Evolutionary conservation across 2,329 filamentous ascomycete genomes (phyloP).

Genomic region (Hirsutella rhossiliensis): DNA sequence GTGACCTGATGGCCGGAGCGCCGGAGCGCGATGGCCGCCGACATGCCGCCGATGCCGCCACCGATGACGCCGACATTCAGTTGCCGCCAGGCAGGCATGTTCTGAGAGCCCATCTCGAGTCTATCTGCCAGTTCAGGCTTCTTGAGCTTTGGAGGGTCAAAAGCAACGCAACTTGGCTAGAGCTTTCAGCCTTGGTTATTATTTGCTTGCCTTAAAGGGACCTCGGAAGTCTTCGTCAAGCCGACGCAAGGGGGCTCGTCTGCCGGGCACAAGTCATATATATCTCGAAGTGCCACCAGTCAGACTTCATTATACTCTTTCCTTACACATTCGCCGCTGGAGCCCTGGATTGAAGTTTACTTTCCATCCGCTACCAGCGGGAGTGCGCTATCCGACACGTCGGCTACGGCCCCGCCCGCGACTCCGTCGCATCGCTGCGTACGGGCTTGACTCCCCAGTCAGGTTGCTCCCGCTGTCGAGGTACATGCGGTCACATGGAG

Average conservation of each 20-base stretch:
- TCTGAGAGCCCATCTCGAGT: conserved; percentile 13
- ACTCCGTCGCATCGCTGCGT: not conserved
- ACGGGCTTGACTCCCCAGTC: too few relatives aligned
- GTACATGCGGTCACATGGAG: too few relatives aligned
- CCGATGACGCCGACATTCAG: conserved; percentile 33
- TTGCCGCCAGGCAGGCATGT: conserved; percentile 24
- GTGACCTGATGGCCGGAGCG: conserved; percentile 37
- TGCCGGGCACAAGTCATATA: too few relatives aligned
- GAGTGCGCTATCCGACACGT: conserved; percentile 1
- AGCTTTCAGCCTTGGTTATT: too few relatives aligned
- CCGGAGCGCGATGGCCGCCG: conserved; percentile 31
- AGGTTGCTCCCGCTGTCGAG: too few relatives aligned
- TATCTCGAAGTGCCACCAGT: too few relatives aligned
- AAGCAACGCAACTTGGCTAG: not conserved
- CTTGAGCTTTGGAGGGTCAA: not conserved
- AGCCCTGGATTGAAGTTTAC: too few relatives aligned
- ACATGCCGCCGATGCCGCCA: conserved; percentile 36
- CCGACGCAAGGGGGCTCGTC: too few relatives aligned
- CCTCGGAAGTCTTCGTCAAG: too few relatives aligned
- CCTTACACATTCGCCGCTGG: not conserved
- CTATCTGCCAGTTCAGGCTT: not conserved
- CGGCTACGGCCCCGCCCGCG: not conserved
- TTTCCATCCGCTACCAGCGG: too few relatives aligned
- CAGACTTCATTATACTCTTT: too few relatives aligned
- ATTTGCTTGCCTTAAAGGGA: too few relatives aligned